phyloP scores from a whole-genome alignment of 768 basidiomycete genomes.

The Termitomyces sp. region DNA sequence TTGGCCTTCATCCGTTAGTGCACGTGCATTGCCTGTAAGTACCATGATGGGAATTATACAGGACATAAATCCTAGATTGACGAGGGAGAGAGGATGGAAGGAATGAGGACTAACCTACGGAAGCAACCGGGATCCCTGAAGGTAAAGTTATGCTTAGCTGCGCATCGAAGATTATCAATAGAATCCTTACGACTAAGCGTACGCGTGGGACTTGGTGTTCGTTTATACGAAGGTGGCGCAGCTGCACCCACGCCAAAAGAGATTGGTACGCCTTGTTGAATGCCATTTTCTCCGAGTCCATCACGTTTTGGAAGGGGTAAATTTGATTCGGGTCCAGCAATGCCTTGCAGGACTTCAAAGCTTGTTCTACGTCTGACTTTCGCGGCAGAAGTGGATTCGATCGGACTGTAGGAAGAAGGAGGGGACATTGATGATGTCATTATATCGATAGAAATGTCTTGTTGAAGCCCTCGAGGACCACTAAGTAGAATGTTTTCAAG shows the following conservation, averaged over 20 bases:
- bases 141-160: constrained; percentile 19
- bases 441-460: constrained; percentile 29
- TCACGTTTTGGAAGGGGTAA: constrained; percentile 68
- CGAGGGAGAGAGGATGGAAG: constrained; percentile 6
- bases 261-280: constrained; percentile 73
- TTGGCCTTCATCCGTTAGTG: constrained; percentile 72
- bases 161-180: constrained; percentile 13
- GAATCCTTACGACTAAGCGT: constrained; percentile 71
- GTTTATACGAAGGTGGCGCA: constrained; percentile 40
- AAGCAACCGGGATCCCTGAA: constrained; percentile 71
- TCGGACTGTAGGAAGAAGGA: constrained; percentile 26
- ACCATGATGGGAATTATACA: constrained; percentile 22
- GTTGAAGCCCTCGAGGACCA: constrained; percentile 57
- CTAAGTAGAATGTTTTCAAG: constrained; percentile 69
- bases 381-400: constrained; percentile 32
- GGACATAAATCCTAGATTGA: constrained; percentile 22
- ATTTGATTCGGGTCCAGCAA: constrained; percentile 75
- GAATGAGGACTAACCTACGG: constrained; percentile 59
- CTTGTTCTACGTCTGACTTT: constrained; percentile 64
- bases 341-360: constrained; percentile 64
- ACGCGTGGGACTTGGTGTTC: constrained; percentile 69
- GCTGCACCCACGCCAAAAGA: constrained; percentile 42
- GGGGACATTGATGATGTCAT: constrained; percentile 31
- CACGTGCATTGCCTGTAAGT: constrained; percentile 73
- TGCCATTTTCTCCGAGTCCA: constrained; percentile 47